Evolutionary conservation across 371 early-diverging fungal genomes (phyloP).

Genomic region (Mucor indicus): DNA sequence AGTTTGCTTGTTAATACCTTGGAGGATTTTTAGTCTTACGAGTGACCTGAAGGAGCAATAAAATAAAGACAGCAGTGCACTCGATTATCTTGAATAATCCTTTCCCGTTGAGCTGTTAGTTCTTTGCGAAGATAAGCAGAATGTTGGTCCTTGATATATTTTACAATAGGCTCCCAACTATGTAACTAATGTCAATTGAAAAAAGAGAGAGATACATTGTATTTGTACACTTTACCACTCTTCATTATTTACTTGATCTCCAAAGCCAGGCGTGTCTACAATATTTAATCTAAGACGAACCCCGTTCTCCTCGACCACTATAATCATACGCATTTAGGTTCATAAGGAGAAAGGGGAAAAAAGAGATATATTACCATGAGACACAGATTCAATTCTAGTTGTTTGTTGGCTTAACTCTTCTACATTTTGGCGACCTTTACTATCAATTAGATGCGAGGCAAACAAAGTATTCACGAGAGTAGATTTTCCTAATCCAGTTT

Average conservation of each 20-base stretch:
- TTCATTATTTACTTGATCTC: conserved; percentile 85
- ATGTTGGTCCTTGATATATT: conserved; percentile 92
- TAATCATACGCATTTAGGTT: background rate
- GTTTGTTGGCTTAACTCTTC: conserved; percentile 75
- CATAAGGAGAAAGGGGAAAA: background rate
- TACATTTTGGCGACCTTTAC: conserved; percentile 71
- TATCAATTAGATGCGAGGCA: conserved; percentile 81
- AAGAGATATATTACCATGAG: conserved; percentile 61
- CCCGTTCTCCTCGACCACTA: conserved; percentile 81
- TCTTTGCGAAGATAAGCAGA: conserved; percentile 86
- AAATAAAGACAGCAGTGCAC: conserved; percentile 82
- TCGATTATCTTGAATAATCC: conserved; percentile 79
- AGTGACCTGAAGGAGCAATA: conserved; percentile 71
- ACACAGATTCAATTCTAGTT: conserved; percentile 78
- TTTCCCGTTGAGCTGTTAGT: conserved; percentile 79
- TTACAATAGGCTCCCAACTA: conserved; percentile 88
- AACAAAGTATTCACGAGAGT: conserved; percentile 97
- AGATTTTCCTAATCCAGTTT: conserved; percentile 97
- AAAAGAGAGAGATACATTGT: background rate
- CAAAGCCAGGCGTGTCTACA: conserved; percentile 79
- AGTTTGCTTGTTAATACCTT: no score
- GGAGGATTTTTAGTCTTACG: conserved; percentile 42
- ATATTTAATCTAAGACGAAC: conserved; percentile 81
- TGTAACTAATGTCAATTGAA: no score
- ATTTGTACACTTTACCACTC: conserved; percentile 55